These are phyloP conservation scores for Zanthoxylum bungeanum DNA, from an alignment of 345 rosid species.

Conservation along the genomic window DNA sequence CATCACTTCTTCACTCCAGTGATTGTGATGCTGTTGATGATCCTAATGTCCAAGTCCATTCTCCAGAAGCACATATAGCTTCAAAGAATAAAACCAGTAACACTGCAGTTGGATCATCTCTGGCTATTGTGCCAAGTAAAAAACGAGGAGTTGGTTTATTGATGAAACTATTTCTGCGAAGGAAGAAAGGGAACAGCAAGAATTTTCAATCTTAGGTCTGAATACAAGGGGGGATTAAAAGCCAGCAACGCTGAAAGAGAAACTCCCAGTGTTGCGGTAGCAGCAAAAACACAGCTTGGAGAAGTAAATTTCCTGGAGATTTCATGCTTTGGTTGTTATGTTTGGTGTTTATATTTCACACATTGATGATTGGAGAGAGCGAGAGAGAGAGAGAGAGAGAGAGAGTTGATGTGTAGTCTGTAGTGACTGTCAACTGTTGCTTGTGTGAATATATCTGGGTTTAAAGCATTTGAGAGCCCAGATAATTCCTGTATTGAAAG, in stretches of 20 bases:
- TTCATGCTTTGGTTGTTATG: neutral
- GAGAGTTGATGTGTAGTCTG: neutral
- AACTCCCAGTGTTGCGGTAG: neutral
- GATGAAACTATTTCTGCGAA: constrained; percentile 64
- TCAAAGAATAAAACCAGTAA: constrained; percentile 25
- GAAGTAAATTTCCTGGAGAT: neutral
- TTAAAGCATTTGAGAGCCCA: neutral
- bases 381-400: neutral
- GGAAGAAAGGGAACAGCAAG: constrained; percentile 57
- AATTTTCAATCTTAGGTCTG: constrained; percentile 32
- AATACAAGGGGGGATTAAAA: neutral
- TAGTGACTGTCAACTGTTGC: neutral
- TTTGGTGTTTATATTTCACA: neutral
- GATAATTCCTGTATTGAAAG: neutral
- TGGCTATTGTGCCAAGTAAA: constrained; percentile 49
- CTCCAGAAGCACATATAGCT: constrained; percentile 28
- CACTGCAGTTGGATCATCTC: constrained; percentile 25
- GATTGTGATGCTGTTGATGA: constrained; percentile 17
- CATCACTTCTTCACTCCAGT: constrained; percentile 14
- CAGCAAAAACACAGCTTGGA: neutral
- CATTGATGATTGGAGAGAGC: neutral
- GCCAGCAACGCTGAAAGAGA: neutral
- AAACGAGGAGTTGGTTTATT: constrained; percentile 61
- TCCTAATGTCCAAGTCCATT: constrained; percentile 17
- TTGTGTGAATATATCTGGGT: neutral